Conservation (phyloP, 2,329 filamentous ascomycete species). For the Capronia epimyces region DNA sequence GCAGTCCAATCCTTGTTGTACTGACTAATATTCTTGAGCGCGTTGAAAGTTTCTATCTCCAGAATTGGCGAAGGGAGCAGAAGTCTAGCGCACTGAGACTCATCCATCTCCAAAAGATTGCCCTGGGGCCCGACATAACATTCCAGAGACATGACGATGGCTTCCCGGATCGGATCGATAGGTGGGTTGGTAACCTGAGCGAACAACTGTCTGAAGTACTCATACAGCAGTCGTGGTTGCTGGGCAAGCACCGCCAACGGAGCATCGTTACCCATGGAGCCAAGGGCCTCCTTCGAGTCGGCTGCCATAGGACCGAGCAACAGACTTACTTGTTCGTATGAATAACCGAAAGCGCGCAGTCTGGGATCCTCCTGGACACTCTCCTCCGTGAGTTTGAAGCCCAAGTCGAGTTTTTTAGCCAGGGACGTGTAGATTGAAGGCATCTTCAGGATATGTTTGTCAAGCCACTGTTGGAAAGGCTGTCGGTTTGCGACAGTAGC, state of each 20-base stretch:
- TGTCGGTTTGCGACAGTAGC: conserved; percentile 76
- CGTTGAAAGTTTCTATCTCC: conserved; percentile 85
- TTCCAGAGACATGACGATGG: conserved; percentile 95
- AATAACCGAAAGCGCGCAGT: conserved; percentile 85
- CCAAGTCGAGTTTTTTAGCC: conserved; percentile 53
- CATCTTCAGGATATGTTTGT: conserved; percentile 76
- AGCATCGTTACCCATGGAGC: conserved; percentile 96
- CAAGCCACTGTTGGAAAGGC: conserved; percentile 83
- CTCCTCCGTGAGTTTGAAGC: conserved; percentile 60
- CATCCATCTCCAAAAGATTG: conserved; percentile 88
- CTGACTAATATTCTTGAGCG: conserved; percentile 68
- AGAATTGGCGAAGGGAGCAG: conserved; percentile 83
- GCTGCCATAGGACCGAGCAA: conserved; percentile 92
- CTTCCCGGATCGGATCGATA: conserved; percentile 94
- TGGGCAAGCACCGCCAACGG: conserved; percentile 87
- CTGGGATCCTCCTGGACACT: conserved; percentile 78
- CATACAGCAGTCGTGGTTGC: conserved; percentile 80
- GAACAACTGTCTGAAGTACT: conserved; percentile 97
- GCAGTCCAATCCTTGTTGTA: conserved; percentile 78
- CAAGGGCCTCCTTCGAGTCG: conserved; percentile 93
- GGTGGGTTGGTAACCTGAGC: conserved; percentile 97
- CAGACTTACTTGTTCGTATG: conserved; percentile 88
- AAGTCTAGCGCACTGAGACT: conserved; percentile 79
- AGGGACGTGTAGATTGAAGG: conserved; percentile 66
- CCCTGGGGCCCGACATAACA: conserved; percentile 95